Conservation (phyloP, 257 asterid species). For the Osmanthus fragrans region DNA sequence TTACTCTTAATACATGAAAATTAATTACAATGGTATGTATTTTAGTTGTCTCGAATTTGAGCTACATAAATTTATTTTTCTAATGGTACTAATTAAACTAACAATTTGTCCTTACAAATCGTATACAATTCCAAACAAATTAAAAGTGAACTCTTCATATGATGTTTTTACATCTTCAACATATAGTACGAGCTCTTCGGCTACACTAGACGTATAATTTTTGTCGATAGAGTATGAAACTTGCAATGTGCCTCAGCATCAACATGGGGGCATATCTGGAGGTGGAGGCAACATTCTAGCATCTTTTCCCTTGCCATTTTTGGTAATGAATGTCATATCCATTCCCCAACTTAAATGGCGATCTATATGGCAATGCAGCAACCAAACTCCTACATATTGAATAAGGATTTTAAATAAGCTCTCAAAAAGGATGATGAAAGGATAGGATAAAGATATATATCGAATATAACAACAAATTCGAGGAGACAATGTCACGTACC, state of each 20-base stretch:
- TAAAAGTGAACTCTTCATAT: background rate
- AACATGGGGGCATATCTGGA: slow-evolving; percentile 38
- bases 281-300: slow-evolving; percentile 55
- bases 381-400: slow-evolving; percentile 54
- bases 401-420: background rate
- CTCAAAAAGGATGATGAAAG: background rate
- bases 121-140: background rate
- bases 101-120: background rate
- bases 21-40: no score
- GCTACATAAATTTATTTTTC: background rate
- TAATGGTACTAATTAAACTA: background rate
- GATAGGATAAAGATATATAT: background rate
- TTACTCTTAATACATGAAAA: no score
- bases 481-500: slow-evolving; percentile 31
- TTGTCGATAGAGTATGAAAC: background rate
- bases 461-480: background rate
- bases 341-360: slow-evolving; percentile 57
- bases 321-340: slow-evolving; percentile 51
- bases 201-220: no score
- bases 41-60: background rate
- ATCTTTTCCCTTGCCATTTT: slow-evolving; percentile 31
- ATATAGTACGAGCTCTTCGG: background rate
- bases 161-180: background rate
- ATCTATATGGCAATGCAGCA: slow-evolving; percentile 61
- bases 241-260: background rate